Base-by-base conservation (phyloP, 2,329 filamentous ascomycete species). In the Phialophora verrucosa region DNA sequence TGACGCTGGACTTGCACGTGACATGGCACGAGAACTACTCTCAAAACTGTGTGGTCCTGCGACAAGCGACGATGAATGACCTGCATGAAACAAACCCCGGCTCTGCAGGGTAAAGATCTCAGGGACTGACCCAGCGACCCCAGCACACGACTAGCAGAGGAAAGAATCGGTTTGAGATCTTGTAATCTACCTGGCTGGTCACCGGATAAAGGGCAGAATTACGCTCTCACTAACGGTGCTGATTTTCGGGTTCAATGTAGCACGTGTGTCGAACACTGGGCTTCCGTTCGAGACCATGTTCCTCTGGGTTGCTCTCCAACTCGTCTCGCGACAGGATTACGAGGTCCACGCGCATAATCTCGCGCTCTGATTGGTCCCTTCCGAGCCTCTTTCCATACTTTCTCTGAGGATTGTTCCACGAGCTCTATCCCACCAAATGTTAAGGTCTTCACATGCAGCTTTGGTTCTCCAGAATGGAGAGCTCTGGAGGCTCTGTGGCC, bases 1-100 rank as follows among this genome's bases (percentile, higher is more conserved):
- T 49, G 56, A 65, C 61, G 69, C 69, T 62, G 29, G 29, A 4
- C 44, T 31, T 12, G 63, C 69, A 66, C 69, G 69, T 65, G 66
- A 65, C 44, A 57, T 47, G 44, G 68, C 65, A 23, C 29, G 31
- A 23, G 62, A 63, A 27, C 53, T 65, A 20, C 27, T 70, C 3
- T 42, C 51, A 27, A 57, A 47, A 47, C 42, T 70, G 57, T 54
- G 62, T 62, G 47, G 63, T 60, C 32, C 50, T 35, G 44, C 67
- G 59, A 61, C 44, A 17, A 44, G 38, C 38, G 55, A 63, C 12
- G 38, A 56, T 47, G 58, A 57, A 63, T 62, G 58, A 63, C 59
- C 47, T 58, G 50, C 66, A 59, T 67, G 38, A 65, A 47, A 59
- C 25, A 29, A 35, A 20, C 32, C 38, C 31, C 17, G 47, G 59